Conservation (phyloP, 2,329 filamentous ascomycete genomes). For the Sporothrix variecibatus region DNA sequence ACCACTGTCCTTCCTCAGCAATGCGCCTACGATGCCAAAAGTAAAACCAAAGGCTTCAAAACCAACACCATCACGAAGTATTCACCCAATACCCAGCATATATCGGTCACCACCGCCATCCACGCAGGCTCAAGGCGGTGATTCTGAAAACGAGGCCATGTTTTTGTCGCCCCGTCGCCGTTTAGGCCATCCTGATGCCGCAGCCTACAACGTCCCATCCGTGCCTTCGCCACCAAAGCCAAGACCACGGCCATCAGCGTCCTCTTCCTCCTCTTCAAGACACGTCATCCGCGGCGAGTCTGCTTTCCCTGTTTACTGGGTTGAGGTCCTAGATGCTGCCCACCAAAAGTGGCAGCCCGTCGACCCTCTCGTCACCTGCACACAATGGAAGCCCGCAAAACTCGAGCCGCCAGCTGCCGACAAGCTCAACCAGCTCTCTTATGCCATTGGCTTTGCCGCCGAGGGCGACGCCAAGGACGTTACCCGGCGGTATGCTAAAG, state of each 20-base stretch:
- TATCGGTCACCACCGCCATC: constrained; percentile 34
- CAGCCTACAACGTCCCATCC: constrained; percentile 53
- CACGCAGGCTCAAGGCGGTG: constrained; percentile 12
- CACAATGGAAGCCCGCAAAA: constrained; percentile 71
- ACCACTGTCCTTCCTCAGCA: constrained; percentile 67
- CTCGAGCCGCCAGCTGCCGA: constrained; percentile 84
- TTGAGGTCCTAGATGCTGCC: constrained; percentile 83
- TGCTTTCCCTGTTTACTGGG: constrained; percentile 84
- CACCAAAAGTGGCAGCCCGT: constrained; percentile 90
- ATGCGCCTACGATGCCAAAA: constrained; percentile 52
- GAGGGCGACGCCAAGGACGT: constrained; percentile 81
- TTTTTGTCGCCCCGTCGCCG: constrained; percentile 47
- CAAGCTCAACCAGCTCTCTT: constrained; percentile 73
- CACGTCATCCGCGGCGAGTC: constrained; percentile 67
- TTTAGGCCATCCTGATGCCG: constrained; percentile 56
- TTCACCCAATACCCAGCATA: constrained; percentile 44
- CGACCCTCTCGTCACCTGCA: constrained; percentile 80
- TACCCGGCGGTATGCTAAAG: constrained; percentile 82
- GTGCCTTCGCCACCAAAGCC: constrained; percentile 35
- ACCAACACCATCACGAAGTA: constrained; percentile 37
- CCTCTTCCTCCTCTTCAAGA: constrained; percentile 38
- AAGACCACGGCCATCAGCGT: constrained; percentile 35
- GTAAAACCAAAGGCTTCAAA: constrained; percentile 36
- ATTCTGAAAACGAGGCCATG: neutral
- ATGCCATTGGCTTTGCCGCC: constrained; percentile 82